Base-by-base conservation (phyloP, 2,329 filamentous ascomycete genomes). In the Microdochium trichocladiopsis region DNA sequence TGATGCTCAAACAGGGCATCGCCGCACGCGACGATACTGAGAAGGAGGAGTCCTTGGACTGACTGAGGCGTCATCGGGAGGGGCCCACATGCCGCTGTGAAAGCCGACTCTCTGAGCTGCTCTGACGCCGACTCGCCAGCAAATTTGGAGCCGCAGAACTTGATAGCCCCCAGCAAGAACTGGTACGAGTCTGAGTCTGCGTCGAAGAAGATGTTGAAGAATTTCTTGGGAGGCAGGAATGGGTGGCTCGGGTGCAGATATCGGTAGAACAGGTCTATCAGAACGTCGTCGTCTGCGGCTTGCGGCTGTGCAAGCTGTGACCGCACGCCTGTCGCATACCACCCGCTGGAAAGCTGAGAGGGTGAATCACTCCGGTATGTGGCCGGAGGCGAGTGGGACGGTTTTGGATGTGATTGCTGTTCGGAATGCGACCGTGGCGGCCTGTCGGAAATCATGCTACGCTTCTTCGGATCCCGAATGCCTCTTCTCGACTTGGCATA, bases 401-500 rank as follows among this genome's bases (percentile, higher is more conserved):
- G 6, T 18, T 21, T 45, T 10, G 41, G 16, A 18, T 45, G 18
- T 18, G 12, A 18, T 3, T 23, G 41, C 21, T 45, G 51, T 3
- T 54, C 56, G n/a, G 51, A 25, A 12, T 58, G 53, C 50, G 57
- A 49, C 25, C 56, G 49, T 14, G 60, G 61, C 23, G 61, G 61
- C 16, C 60, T 63, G 33, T 66, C 63, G 47, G 56, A 60, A 56
- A 66, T 64, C 49, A 67, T 55, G 50, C 62, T 67, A 50, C 63
- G 60, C 51, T 65, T 65, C 52, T 63, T 67, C 10, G 63, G 59
- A 55, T 69, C 66, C 36, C 67, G 63, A 48, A 68, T 71, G 12
- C 76, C 75, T 57, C 76, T 66, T 33, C 75, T 67, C 12, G 76
- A 78, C 55, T 72, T 72, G 21, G 72, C 67, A 60, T 78, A 78